phyloP scores from a whole-genome alignment of 805 yeast genomes.

The Teunomyces aglyptinius region DNA sequence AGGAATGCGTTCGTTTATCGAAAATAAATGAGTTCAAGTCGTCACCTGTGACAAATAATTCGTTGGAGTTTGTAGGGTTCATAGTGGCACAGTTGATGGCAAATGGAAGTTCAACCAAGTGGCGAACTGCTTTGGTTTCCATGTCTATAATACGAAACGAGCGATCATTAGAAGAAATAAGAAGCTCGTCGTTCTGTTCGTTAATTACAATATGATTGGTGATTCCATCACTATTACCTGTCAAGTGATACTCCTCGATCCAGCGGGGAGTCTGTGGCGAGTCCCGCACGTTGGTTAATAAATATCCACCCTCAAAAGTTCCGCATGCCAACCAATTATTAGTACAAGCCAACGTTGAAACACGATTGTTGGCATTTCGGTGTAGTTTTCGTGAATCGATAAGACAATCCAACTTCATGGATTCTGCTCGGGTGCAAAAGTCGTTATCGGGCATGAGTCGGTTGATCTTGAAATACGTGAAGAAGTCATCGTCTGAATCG shows the following conservation, averaged over 20 bases:
- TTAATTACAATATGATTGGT: constrained; percentile 48
- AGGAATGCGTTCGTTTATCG: constrained; percentile 36
- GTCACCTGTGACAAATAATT: constrained; percentile 53
- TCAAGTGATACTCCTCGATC: constrained; percentile 37
- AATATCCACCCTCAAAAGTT: constrained; percentile 52
- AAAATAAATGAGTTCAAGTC: constrained; percentile 39
- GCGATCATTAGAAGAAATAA: constrained; percentile 53
- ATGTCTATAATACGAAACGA: constrained; percentile 42
- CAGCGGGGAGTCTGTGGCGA: constrained; percentile 10
- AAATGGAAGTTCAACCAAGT: constrained; percentile 33
- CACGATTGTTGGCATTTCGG: constrained; percentile 34
- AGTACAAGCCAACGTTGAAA: constrained; percentile 49
- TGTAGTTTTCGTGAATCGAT: constrained; percentile 33
- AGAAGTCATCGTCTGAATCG: constrained; percentile 24
- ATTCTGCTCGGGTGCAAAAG: constrained; percentile 7
- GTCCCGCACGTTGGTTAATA: constrained; percentile 35
- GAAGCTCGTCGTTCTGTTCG: constrained; percentile 28
- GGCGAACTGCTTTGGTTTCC: constrained; percentile 7
- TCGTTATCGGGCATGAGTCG: constrained; percentile 31
- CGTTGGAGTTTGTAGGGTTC: constrained; percentile 36
- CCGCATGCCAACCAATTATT: constrained; percentile 47
- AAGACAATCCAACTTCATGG: constrained; percentile 38
- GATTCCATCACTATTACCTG: constrained; percentile 47
- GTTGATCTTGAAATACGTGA: constrained; percentile 35
- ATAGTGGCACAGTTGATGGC: constrained; percentile 51